Evolutionary conservation across 2,329 filamentous ascomycete genomes (phyloP).

Genomic region (Aspergillus japonicus): DNA sequence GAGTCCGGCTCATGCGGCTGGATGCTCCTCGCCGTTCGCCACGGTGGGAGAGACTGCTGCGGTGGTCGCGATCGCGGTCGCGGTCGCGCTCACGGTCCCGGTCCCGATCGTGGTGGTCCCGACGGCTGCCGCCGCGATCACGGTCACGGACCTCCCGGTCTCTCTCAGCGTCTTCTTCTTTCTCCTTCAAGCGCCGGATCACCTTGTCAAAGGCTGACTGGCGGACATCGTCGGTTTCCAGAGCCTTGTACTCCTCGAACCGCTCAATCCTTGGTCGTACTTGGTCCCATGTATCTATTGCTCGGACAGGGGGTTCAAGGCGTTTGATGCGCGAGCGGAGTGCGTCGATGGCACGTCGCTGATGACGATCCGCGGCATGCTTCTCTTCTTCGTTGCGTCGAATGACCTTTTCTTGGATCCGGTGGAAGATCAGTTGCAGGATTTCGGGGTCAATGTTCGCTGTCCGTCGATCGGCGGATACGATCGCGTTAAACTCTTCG

Average conservation of each 20-base stretch:
- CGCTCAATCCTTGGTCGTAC: constrained; percentile 76
- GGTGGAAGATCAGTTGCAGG: constrained; percentile 78
- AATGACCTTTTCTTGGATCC: constrained; percentile 81
- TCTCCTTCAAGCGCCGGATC: constrained; percentile 84
- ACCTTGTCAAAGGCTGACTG: constrained; percentile 87
- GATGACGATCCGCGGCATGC: constrained; percentile 75
- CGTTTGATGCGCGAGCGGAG: constrained; percentile 85
- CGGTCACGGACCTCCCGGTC: constrained; percentile 52
- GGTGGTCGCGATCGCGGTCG: constrained; percentile 59
- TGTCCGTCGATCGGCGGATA: constrained; percentile 84
- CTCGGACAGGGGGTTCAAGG: constrained; percentile 76
- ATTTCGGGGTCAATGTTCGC: constrained; percentile 80
- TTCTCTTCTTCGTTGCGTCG: constrained; percentile 83
- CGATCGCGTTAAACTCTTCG: constrained; percentile 79
- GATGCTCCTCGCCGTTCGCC: constrained; percentile 41
- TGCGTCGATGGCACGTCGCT: constrained; percentile 79
- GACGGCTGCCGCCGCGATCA: constrained; percentile 50
- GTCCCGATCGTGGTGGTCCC: constrained; percentile 58
- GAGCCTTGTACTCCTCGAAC: constrained; percentile 77
- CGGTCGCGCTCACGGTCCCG: constrained; percentile 32
- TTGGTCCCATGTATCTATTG: constrained; percentile 84
- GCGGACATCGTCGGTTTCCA: constrained; percentile 79
- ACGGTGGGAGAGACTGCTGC: constrained; percentile 37
- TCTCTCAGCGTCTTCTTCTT: constrained; percentile 75
- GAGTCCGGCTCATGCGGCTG: constrained; percentile 73